Evolutionary conservation across 2,329 filamentous ascomycete species (phyloP).

Genomic region (Claviceps sp.): DNA sequence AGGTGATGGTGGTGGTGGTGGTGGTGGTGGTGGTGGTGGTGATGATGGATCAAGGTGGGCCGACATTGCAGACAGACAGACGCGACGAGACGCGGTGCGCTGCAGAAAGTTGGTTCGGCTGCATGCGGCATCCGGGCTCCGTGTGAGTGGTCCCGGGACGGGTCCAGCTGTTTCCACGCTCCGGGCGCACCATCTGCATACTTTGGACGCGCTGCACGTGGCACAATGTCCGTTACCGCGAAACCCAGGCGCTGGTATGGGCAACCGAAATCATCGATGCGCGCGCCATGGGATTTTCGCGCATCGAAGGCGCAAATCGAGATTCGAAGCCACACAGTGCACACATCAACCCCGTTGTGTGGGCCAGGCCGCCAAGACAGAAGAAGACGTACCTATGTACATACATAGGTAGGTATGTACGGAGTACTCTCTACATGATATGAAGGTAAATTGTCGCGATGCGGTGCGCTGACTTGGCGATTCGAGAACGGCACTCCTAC

Average conservation of each 20-base stretch:
- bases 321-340: background rate
- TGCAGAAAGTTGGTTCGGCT: background rate
- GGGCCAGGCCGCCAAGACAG: background rate
- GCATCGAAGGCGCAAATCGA: background rate
- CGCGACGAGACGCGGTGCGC: slow-evolving; percentile 2
- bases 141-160: background rate
- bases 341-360: background rate
- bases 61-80: background rate
- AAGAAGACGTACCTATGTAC: background rate
- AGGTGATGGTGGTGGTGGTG: too few relatives aligned
- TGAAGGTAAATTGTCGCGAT: background rate
- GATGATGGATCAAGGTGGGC: too few relatives aligned
- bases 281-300: background rate
- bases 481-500: slow-evolving; percentile 5
- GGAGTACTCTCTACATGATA: too few relatives aligned
- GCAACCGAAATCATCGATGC: background rate
- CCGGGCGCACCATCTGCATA: background rate
- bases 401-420: too few relatives aligned
- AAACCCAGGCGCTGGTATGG: background rate
- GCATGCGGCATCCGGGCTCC: background rate
- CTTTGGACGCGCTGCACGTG: background rate
- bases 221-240: background rate
- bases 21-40: too few relatives aligned
- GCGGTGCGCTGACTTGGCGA: slow-evolving; percentile 1
- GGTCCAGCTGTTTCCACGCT: background rate